phyloP scores from a whole-genome alignment of 2,329 filamentous ascomycete genomes.

The Fusarium sp. region DNA sequence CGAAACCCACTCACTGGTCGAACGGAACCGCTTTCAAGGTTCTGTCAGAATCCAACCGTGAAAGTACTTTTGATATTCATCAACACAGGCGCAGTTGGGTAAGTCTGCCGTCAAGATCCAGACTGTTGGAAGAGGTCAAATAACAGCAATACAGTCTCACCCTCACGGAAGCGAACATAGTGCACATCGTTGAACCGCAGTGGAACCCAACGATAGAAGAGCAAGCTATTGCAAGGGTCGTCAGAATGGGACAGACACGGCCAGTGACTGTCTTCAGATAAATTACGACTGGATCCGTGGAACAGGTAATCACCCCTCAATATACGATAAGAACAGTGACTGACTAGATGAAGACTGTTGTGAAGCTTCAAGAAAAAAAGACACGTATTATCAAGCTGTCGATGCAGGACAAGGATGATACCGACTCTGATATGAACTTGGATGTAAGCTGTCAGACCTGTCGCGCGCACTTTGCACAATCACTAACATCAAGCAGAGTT shows the following conservation, averaged over 20 bases:
- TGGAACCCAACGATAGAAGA: conserved; percentile 9
- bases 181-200: background rate
- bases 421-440: background rate
- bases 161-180: background rate
- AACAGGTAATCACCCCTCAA: accelerated
- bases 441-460: background rate
- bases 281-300: background rate
- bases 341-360: accelerated
- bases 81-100: conserved; percentile 7
- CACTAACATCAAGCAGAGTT: background rate
- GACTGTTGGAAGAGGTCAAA: accelerated
- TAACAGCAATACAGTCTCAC: background rate
- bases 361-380: conserved; percentile 8
- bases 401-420: conserved; percentile 1
- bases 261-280: background rate
- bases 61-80: conserved; percentile 17
- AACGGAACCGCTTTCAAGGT: background rate
- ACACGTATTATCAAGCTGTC: conserved; percentile 7
- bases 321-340: accelerated
- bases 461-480: accelerated
- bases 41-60: background rate
- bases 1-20: background rate
- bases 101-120: accelerated
- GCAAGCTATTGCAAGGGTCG: background rate
- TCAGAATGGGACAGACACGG: background rate